Evolutionary conservation across 192 early-diverging fungal species (phyloP).

Genomic region (Glomus cerebriforme): DNA sequence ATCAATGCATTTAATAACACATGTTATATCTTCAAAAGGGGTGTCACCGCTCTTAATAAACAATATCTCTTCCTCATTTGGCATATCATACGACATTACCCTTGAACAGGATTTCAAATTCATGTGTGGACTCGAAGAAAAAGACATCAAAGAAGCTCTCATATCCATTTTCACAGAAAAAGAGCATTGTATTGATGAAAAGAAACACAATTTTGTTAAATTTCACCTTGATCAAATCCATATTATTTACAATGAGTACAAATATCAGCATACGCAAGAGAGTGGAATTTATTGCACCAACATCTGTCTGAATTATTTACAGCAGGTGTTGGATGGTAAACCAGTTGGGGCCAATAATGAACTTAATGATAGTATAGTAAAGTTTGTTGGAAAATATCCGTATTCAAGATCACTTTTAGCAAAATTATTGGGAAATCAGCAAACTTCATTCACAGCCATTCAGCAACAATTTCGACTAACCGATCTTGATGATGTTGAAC

Average conservation of each 20-base stretch:
- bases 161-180: not conserved
- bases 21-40: not conserved
- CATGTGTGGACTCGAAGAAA: not conserved
- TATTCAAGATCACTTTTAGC: too few species aligned
- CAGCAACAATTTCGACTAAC: too few species aligned
- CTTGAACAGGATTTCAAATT: not conserved
- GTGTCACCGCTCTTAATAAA: not conserved
- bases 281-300: not conserved
- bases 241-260: not conserved
- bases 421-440: too few species aligned
- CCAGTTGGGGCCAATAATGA: not conserved
- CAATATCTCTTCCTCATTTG: not conserved
- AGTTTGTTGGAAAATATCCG: too few species aligned
- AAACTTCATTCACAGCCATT: too few species aligned
- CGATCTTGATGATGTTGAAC: too few species aligned
- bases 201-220: not conserved
- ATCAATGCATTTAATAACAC: not conserved
- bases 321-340: not conserved
- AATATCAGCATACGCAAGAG: not conserved
- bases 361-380: too few species aligned
- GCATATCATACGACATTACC: not conserved
- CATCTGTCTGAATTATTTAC: not conserved
- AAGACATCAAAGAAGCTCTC: not conserved
- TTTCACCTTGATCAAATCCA: not conserved
- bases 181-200: not conserved